These are phyloP conservation scores for Vaccinium vitisidaea DNA, from an alignment of 148 eudicot genomes.

Conservation along the genomic window DNA sequence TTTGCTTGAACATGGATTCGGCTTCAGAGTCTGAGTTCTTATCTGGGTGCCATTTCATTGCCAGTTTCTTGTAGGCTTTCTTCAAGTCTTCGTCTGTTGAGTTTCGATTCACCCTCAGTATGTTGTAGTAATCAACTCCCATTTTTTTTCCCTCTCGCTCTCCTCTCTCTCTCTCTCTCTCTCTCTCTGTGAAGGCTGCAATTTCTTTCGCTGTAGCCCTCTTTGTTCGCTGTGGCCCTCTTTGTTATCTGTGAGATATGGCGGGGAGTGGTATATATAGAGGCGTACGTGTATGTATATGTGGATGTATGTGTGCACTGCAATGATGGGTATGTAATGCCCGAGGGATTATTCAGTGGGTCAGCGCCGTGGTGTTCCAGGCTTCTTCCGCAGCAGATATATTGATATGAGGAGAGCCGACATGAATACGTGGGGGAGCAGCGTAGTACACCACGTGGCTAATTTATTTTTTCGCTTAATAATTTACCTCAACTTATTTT, in stretches of 20 bases:
- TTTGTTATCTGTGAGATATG: background rate
- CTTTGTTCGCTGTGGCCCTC: no score
- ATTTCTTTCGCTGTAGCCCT: background rate
- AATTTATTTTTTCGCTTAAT: no score
- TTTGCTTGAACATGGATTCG: constrained; percentile 84
- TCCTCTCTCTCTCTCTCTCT: background rate
- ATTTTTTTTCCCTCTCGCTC: constrained; percentile 17
- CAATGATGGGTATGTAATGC: background rate
- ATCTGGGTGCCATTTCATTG: constrained; percentile 97
- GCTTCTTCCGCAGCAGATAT: no score
- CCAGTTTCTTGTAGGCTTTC: constrained; percentile 66
- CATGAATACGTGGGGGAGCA: no score
- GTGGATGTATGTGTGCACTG: background rate
- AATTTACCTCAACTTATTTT: no score
- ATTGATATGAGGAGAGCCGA: no score
- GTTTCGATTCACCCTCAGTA: constrained; percentile 40
- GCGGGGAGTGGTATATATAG: background rate
- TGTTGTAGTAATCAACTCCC: constrained; percentile 81
- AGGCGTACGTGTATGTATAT: background rate
- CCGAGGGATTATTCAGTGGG: background rate
- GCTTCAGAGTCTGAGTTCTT: constrained; percentile 62
- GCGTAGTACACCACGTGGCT: no score
- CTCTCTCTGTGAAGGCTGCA: background rate
- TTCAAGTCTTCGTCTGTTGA: constrained; percentile 64
- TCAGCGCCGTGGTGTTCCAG: no score